Percentiles rank a stretch among this genome's conserved stretches.
Evolutionary conservation across 73 alveolate genomes (phyloP).

Genomic region (Paramecium primaurelia): DNA sequence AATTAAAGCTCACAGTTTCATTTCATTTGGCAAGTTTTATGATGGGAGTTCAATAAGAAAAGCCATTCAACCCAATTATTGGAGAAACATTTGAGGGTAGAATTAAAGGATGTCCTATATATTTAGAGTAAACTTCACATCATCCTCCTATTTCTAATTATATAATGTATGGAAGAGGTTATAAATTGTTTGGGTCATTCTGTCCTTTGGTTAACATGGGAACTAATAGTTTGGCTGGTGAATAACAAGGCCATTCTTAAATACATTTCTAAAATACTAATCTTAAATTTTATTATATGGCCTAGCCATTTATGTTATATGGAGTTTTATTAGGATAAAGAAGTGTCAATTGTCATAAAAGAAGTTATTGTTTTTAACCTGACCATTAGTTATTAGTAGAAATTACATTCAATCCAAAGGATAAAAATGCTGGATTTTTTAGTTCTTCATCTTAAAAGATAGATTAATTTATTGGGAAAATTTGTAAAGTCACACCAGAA

Average conservation of each 20-base stretch:
- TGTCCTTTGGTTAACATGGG: slow-evolving; percentile 47
- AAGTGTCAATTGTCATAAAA: slow-evolving; percentile 47
- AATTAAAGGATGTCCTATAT: slow-evolving; percentile 53
- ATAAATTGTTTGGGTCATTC: slow-evolving; percentile 1
- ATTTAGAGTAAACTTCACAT: slow-evolving; percentile 52
- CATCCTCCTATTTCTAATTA: slow-evolving; percentile 59
- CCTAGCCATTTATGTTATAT: slow-evolving; percentile 29
- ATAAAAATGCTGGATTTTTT: slow-evolving; percentile 20
- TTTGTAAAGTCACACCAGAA: slow-evolving; percentile 32
- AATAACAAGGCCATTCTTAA: slow-evolving; percentile 12
- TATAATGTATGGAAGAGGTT: slow-evolving; percentile 55
- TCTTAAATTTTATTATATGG: slow-evolving; percentile 48
- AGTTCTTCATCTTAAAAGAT: slow-evolving; percentile 2
- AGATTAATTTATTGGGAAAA: slow-evolving; percentile 28
- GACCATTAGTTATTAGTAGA: not conserved
- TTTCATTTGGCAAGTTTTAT: slow-evolving; percentile 21
- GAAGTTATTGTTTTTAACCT: slow-evolving; percentile 51
- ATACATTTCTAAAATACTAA: slow-evolving; percentile 6
- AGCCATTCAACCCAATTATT: slow-evolving; percentile 55
- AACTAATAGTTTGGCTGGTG: slow-evolving; percentile 47
- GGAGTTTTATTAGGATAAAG: slow-evolving; percentile 37
- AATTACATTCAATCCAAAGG: slow-evolving; percentile 47
- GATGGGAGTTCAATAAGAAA: slow-evolving; percentile 54
- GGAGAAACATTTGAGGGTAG: slow-evolving; percentile 60
- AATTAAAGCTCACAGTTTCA: not conserved